Conservation (phyloP, 495 filamentous ascomycete species). For the Trichoderma virens region DNA sequence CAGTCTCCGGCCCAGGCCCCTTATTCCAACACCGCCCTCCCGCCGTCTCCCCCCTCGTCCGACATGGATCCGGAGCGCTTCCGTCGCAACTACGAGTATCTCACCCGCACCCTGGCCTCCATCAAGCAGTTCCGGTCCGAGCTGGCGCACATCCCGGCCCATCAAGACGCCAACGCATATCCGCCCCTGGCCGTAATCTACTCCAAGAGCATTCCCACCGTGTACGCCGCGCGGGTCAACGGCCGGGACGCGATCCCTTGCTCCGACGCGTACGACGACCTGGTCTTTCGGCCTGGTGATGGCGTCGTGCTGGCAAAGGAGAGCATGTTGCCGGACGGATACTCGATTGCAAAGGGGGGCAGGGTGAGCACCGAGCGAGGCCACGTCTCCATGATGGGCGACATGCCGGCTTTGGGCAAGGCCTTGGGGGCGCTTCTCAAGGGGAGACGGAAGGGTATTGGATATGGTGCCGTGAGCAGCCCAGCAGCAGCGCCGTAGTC, state of each 20-base stretch:
- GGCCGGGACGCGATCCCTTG: constrained; percentile 57
- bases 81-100: constrained; percentile 53
- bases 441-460: constrained; percentile 65
- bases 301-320: constrained; percentile 81
- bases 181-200: constrained; percentile 83
- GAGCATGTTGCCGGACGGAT: constrained; percentile 79
- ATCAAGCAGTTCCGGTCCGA: constrained; percentile 67
- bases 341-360: constrained; percentile 61
- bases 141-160: constrained; percentile 50
- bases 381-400: constrained; percentile 78
- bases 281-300: constrained; percentile 81
- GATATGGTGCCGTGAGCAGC: constrained; percentile 16
- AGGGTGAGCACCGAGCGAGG: constrained; percentile 73
- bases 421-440: constrained; percentile 59
- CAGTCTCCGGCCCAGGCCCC: constrained; percentile 10
- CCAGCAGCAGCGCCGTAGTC: not conserved
- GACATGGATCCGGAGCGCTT: constrained; percentile 12
- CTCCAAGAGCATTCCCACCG: constrained; percentile 78
- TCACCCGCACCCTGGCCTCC: constrained; percentile 65
- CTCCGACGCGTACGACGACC: constrained; percentile 75
- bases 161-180: constrained; percentile 60
- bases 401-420: constrained; percentile 72
- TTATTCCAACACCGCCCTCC: not conserved
- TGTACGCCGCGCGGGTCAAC: constrained; percentile 66
- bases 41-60: not conserved